phyloP scores from a whole-genome alignment of 2,329 filamentous ascomycete genomes.

The Aspergillus fumigatiaffinis region DNA sequence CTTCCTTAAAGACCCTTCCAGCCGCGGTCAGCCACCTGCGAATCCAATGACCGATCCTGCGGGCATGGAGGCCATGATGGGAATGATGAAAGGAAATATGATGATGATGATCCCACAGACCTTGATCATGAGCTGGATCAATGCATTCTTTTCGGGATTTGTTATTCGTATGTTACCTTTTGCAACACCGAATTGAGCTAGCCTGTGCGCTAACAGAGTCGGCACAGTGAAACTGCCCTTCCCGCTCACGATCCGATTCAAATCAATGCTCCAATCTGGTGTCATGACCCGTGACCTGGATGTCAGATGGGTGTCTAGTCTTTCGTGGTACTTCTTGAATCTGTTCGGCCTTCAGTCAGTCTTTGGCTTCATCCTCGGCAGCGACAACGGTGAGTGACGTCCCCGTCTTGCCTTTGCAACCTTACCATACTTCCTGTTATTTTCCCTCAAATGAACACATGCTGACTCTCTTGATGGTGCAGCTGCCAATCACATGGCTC shows the following conservation, averaged over 20 bases:
- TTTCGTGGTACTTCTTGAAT: conserved; percentile 98
- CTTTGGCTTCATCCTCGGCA: conserved; percentile 94
- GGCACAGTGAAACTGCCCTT: conserved; percentile 86
- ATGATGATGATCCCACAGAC: conserved; percentile 99
- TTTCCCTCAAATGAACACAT: not conserved
- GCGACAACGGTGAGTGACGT: conserved; percentile 75
- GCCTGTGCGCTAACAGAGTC: conserved; percentile 5
- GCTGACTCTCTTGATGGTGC: conserved; percentile 2
- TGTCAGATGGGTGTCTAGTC: conserved; percentile 95
- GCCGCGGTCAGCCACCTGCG: conserved; percentile 77
- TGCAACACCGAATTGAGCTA: not conserved
- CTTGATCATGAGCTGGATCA: conserved; percentile 99
- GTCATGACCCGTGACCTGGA: conserved; percentile 95
- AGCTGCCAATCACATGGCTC: conserved; percentile 89
- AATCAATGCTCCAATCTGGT: conserved; percentile 97
- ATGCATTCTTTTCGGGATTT: conserved; percentile 97
- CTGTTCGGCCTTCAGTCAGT: conserved; percentile 95
- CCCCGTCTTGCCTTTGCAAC: not conserved
- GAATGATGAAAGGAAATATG: conserved; percentile 99
- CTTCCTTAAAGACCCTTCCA: conserved; percentile 85
- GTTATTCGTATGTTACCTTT: conserved; percentile 71
- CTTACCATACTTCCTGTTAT: not conserved
- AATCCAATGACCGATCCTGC: conserved; percentile 95
- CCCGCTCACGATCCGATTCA: conserved; percentile 96
- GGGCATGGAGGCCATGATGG: conserved; percentile 99